phyloP scores from a whole-genome alignment of 1,139 yeast genomes.

The Saccharomyces hybrid region DNA sequence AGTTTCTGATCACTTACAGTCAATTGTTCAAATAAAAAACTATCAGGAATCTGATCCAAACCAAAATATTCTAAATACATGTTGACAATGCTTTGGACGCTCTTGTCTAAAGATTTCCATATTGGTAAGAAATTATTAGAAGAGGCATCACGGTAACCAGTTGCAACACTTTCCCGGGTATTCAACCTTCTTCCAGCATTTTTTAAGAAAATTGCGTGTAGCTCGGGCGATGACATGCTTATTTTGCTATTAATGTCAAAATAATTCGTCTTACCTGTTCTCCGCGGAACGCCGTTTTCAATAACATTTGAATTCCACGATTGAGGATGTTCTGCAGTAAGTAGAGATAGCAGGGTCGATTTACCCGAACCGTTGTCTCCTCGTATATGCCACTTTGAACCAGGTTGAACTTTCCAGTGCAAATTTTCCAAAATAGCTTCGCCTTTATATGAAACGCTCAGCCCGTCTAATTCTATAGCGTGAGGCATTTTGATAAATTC shows the following conservation, averaged over 20 bases:
- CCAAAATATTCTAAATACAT: constrained; percentile 34
- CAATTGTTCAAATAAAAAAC: constrained; percentile 42
- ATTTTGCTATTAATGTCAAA: constrained; percentile 73
- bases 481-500: constrained; percentile 26
- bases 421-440: constrained; percentile 52
- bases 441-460: constrained; percentile 62
- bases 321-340: constrained; percentile 95
- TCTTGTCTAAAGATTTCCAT: constrained; percentile 34
- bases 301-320: constrained; percentile 74
- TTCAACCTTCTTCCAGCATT: constrained; percentile 34
- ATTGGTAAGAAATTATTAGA: constrained; percentile 37
- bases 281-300: constrained; percentile 60
- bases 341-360: constrained; percentile 72
- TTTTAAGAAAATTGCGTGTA: constrained; percentile 75
- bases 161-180: constrained; percentile 53
- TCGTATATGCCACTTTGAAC: constrained; percentile 80
- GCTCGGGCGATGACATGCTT: constrained; percentile 87
- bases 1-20: constrained; percentile 73
- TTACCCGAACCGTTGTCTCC: constrained; percentile 94
- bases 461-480: constrained; percentile 52
- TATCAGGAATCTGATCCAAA: constrained; percentile 30
- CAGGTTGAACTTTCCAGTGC: constrained; percentile 58
- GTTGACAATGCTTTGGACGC: constrained; percentile 34
- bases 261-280: constrained; percentile 71
- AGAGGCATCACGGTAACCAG: constrained; percentile 69